phyloP scores from a whole-genome alignment of 192 early-diverging fungal species.

The Hyaloraphidium curvatum region DNA sequence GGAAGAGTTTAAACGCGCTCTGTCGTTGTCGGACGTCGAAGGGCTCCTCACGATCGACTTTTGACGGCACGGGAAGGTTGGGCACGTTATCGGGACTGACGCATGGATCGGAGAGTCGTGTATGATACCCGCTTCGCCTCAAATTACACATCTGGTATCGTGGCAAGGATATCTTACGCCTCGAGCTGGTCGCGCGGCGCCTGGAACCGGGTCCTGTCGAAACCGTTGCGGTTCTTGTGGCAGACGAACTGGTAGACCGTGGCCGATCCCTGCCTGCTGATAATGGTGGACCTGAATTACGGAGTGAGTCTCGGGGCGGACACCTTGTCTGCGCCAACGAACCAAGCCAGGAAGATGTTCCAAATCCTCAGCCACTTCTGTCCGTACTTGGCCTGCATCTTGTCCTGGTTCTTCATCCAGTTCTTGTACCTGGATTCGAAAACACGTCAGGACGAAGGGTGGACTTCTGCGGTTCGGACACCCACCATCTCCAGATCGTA shows the following conservation, averaged over 20 bases:
- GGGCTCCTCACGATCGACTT: too few species aligned
- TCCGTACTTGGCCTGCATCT: slow-evolving; percentile 66
- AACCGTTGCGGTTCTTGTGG: slow-evolving; percentile 93
- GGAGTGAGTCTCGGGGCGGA: neutral
- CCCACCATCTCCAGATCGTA: slow-evolving; percentile 74
- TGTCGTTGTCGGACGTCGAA: slow-evolving; percentile 21
- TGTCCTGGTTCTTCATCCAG: slow-evolving; percentile 87
- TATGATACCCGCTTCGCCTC: too few species aligned
- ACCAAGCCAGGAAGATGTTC: slow-evolving; percentile 96
- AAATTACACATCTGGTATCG: too few species aligned
- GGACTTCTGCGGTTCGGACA: neutral
- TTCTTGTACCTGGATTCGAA: slow-evolving; percentile 48
- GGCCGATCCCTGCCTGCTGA: slow-evolving; percentile 87
- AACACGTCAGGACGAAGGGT: neutral
- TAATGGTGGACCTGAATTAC: slow-evolving; percentile 52
- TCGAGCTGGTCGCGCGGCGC: neutral
- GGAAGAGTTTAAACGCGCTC: slow-evolving; percentile 23
- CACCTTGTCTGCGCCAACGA: neutral
- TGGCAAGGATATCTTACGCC: too few species aligned
- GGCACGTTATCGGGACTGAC: too few species aligned
- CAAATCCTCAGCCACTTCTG: slow-evolving; percentile 83
- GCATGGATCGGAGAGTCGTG: too few species aligned
- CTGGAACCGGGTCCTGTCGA: slow-evolving; percentile 48
- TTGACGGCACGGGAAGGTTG: too few species aligned
- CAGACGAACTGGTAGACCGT: slow-evolving; percentile 91